phyloP scores from a whole-genome alignment of 352 stramenopile species.

The Pythium phragmiticola region DNA sequence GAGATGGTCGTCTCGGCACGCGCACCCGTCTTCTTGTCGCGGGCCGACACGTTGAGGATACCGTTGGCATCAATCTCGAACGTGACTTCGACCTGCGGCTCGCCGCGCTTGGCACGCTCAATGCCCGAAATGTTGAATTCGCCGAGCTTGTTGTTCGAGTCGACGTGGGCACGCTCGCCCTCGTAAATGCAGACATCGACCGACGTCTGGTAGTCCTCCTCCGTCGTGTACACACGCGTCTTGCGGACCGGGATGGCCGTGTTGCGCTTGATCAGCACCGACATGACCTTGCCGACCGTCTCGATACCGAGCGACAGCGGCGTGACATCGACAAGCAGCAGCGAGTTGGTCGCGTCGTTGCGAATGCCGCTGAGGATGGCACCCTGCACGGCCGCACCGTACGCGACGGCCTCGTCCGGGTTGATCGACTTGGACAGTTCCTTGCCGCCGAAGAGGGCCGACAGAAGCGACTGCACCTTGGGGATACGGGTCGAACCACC shows the following conservation, averaged over 20 bases:
- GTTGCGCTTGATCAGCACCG: conserved; percentile 80
- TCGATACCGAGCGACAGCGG: conserved; percentile 86
- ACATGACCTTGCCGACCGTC: conserved; percentile 87
- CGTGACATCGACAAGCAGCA: conserved; percentile 90
- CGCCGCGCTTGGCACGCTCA: conserved; percentile 92
- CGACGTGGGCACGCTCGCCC: conserved; percentile 92
- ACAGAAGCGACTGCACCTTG: conserved; percentile 52
- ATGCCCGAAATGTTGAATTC: conserved; percentile 96
- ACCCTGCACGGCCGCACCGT: conserved; percentile 73
- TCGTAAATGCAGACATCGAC: conserved; percentile 91
- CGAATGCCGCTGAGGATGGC: conserved; percentile 68
- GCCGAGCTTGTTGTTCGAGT: conserved; percentile 91
- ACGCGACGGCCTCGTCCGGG: conserved; percentile 77
- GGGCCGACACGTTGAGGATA: conserved; percentile 94
- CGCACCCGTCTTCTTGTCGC: conserved; percentile 95
- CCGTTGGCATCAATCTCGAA: conserved; percentile 90
- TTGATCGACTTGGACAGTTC: conserved; percentile 77
- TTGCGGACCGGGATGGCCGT: conserved; percentile 89
- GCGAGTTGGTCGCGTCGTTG: conserved; percentile 74
- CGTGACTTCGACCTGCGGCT: conserved; percentile 89
- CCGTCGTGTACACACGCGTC: conserved; percentile 86
- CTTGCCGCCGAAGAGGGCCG: conserved; percentile 62
- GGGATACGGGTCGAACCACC: conserved; percentile 61
- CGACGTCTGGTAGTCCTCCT: conserved; percentile 81
- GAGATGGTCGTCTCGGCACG: conserved; percentile 98